A percentile compares a stretch with the other conserved stretches of the same genome.
Conservation (phyloP, 1,284 basidiomycete genomes). For the Cryptococcus wingfieldii region DNA sequence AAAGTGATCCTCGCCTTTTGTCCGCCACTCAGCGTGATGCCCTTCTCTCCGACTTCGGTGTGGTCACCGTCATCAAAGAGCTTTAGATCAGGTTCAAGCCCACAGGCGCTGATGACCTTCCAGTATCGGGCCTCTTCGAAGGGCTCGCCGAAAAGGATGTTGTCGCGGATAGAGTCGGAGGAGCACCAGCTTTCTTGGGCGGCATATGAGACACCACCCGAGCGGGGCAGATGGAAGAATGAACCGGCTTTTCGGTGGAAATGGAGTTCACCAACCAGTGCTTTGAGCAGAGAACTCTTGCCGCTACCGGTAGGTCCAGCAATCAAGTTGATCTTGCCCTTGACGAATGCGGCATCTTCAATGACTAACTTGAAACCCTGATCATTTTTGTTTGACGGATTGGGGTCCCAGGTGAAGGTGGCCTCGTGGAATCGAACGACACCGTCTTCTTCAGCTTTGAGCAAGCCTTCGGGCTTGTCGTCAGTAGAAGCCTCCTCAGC, state of each 20-base stretch:
- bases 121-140: slow-evolving; percentile 56
- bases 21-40: slow-evolving; percentile 59
- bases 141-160: slow-evolving; percentile 56
- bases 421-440: slow-evolving; percentile 40
- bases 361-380: slow-evolving; percentile 53
- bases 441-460: slow-evolving; percentile 35
- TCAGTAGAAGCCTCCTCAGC: slow-evolving; percentile 29
- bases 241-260: slow-evolving; percentile 53
- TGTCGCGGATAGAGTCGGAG: slow-evolving; percentile 54
- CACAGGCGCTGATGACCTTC: slow-evolving; percentile 61
- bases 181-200: slow-evolving; percentile 69
- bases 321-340: slow-evolving; percentile 59
- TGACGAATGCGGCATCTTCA: slow-evolving; percentile 57
- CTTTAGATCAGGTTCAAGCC: slow-evolving; percentile 59
- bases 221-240: slow-evolving; percentile 64
- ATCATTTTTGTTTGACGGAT: slow-evolving; percentile 9
- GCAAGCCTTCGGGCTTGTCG: slow-evolving; percentile 19
- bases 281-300: slow-evolving; percentile 46
- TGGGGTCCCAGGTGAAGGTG: slow-evolving; percentile 41
- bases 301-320: slow-evolving; percentile 56
- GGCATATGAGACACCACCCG: slow-evolving; percentile 65
- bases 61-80: slow-evolving; percentile 67
- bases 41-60: slow-evolving; percentile 57
- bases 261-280: slow-evolving; percentile 50
- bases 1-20: slow-evolving; percentile 66